These are phyloP conservation scores for Euphrasia confusa DNA, from an alignment of 257 asterid genomes.

Conservation along the genomic window DNA sequence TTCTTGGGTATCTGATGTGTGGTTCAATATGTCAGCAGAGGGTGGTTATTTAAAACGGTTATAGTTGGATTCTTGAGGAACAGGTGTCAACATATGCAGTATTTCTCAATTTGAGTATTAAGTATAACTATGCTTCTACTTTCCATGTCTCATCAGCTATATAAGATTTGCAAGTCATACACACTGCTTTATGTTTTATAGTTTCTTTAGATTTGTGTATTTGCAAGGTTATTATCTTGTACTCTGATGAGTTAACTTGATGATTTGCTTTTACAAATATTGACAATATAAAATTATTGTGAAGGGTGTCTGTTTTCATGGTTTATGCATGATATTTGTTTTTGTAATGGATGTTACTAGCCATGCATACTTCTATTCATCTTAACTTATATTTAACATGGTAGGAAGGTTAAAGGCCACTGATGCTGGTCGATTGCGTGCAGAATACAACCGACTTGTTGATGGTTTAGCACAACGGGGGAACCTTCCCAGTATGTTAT, in stretches of 20 bases:
- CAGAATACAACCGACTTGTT: constrained; percentile 91
- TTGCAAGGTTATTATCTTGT: background rate
- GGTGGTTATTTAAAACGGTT: background rate
- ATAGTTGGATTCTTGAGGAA: background rate
- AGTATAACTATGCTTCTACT: background rate
- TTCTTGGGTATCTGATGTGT: background rate
- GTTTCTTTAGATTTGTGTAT: background rate
- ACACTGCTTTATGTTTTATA: background rate
- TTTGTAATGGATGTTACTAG: background rate
- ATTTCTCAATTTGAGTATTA: background rate
- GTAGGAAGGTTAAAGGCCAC: constrained; percentile 99
- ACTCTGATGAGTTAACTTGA: background rate
- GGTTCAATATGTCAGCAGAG: background rate
- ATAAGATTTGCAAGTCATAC: background rate
- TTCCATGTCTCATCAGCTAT: constrained; percentile 1
- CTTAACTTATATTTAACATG: constrained; percentile 51
- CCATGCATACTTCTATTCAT: constrained; percentile 23
- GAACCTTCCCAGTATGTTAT: constrained; percentile 70
- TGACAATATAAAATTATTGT: background rate
- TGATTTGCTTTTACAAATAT: background rate
- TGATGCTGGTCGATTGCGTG: constrained; percentile 96
- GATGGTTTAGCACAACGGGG: constrained; percentile 94
- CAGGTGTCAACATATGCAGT: background rate
- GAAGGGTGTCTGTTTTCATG: constrained; percentile 4
- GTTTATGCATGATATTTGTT: constrained; percentile 11